These are phyloP conservation scores for Oryza nivara DNA, from an alignment of 176 grass and related monocot genomes.

Conservation along the genomic window DNA sequence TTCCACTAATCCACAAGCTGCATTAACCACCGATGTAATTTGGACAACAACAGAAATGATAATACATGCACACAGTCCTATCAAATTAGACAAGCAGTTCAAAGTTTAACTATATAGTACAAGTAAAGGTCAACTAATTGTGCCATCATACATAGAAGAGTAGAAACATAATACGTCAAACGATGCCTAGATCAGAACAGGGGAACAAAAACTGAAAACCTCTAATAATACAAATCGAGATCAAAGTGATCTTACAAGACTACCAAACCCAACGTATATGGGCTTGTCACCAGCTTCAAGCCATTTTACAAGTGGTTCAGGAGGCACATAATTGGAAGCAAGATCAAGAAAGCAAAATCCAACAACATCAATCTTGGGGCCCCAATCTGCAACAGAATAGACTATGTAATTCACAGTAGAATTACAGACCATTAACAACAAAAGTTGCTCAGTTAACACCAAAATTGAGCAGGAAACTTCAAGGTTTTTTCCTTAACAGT, in stretches of 20 bases:
- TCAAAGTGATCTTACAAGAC: constrained; percentile 76
- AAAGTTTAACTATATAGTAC: constrained; percentile 20
- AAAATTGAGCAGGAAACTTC: neutral
- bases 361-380: constrained; percentile 90
- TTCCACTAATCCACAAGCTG: constrained; percentile 9
- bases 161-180: neutral
- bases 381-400: constrained; percentile 76
- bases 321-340: constrained; percentile 85
- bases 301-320: constrained; percentile 85
- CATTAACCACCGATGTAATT: neutral
- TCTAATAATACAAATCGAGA: constrained; percentile 32
- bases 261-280: constrained; percentile 95
- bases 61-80: neutral
- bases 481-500: neutral
- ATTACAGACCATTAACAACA: neutral
- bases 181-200: constrained; percentile 16
- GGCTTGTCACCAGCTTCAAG: constrained; percentile 86
- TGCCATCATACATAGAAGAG: constrained; percentile 4
- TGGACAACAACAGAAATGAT: neutral
- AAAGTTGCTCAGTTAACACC: constrained; percentile 4
- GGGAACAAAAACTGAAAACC: neutral
- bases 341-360: constrained; percentile 99
- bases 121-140: constrained; percentile 17
- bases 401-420: constrained; percentile 1
- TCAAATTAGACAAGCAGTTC: neutral